Evolutionary conservation across 2,329 filamentous ascomycete genomes (phyloP).

Genomic region (Botrytis fabae): DNA sequence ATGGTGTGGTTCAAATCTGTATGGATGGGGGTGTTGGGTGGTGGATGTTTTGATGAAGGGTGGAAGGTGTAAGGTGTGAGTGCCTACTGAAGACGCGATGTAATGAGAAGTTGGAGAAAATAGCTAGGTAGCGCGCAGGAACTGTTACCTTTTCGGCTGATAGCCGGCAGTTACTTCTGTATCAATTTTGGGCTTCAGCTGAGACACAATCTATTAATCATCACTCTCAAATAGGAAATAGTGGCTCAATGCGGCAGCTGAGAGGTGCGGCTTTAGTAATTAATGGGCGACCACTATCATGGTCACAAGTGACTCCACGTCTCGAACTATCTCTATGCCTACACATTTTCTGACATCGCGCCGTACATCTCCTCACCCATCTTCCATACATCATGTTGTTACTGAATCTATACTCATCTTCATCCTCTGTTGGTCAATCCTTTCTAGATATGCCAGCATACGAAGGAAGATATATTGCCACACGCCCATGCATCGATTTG

Average conservation of each 20-base stretch:
- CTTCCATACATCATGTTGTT: too few relatives aligned
- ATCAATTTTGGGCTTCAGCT: not conserved
- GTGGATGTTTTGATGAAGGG: conserved; percentile 7
- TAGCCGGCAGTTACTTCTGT: conserved; percentile 2
- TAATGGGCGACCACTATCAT: not conserved
- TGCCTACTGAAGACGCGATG: conserved; percentile 14
- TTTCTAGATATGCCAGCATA: not conserved
- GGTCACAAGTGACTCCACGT: not conserved
- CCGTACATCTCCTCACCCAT: not conserved
- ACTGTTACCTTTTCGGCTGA: conserved; percentile 11
- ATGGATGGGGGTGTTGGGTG: conserved; percentile 1
- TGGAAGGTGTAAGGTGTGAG: conserved; percentile 1
- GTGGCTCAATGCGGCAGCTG: not conserved
- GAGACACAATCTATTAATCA: not conserved
- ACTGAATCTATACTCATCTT: not conserved
- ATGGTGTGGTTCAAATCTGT: conserved; percentile 17
- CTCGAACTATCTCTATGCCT: not conserved
- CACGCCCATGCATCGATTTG: conserved; percentile 6
- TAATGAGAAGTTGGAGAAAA: conserved; percentile 7
- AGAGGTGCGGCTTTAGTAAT: not conserved
- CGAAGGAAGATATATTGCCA: not conserved
- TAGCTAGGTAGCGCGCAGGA: conserved; percentile 7
- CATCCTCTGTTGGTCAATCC: not conserved
- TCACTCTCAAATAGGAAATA: not conserved
- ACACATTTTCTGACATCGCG: not conserved